These are phyloP conservation scores for Yarrowia keelungensis DNA, from an alignment of 805 yeast genomes.

Conservation along the genomic window DNA sequence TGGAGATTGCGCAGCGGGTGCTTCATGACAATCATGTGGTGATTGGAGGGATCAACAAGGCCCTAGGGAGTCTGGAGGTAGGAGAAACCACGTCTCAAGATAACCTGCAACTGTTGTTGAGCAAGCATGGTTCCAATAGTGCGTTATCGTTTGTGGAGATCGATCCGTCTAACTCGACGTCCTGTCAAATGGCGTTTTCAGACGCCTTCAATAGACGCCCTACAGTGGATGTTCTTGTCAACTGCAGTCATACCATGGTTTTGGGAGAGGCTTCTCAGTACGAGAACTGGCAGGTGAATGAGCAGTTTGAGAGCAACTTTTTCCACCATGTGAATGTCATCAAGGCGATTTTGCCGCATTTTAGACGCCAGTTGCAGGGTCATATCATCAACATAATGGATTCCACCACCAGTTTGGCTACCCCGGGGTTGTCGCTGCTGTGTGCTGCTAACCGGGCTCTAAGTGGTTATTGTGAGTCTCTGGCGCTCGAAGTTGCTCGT, in stretches of 20 bases:
- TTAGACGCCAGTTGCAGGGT: conserved; percentile 27
- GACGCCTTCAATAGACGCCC: conserved; percentile 21
- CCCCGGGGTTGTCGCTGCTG: background rate
- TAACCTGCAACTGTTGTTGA: background rate
- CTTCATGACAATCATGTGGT: conserved; percentile 16
- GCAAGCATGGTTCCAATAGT: background rate
- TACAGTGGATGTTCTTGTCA: conserved; percentile 27
- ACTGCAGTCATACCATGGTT: conserved; percentile 14
- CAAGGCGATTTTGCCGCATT: conserved; percentile 27
- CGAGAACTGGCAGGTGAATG: conserved; percentile 31
- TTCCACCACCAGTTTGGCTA: conserved; percentile 9
- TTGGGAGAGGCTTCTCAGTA: conserved; percentile 6
- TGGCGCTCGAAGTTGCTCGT: conserved; percentile 24
- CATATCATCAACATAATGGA: conserved; percentile 34
- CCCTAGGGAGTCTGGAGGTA: conserved; percentile 9
- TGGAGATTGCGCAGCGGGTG: conserved; percentile 18
- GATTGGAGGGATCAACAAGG: conserved; percentile 24
- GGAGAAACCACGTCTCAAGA: conserved; percentile 23
- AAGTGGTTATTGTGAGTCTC: conserved; percentile 21
- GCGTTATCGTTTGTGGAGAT: conserved; percentile 15
- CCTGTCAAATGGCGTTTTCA: conserved; percentile 34
- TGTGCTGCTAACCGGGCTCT: conserved; percentile 33
- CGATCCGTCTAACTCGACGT: conserved; percentile 20
- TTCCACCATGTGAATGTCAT: conserved; percentile 32
- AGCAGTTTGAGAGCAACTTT: conserved; percentile 36